Evolutionary conservation across 306 rosid species (phyloP).

Genomic region (Citrullus amarus): DNA sequence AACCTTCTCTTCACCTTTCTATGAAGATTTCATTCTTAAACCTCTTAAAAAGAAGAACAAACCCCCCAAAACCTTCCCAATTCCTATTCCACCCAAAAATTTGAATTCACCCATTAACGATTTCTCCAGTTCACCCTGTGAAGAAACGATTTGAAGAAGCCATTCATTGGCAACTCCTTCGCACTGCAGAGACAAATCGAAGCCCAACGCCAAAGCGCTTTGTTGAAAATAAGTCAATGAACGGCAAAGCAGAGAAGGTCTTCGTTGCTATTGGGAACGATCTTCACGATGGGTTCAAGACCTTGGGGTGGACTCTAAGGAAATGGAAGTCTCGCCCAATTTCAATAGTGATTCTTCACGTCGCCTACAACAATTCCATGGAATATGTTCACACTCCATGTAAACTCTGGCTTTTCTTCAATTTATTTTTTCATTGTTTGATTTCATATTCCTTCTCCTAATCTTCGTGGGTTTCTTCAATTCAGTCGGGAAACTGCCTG

Average conservation of each 20-base stretch:
- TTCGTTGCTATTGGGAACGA: constrained; percentile 72
- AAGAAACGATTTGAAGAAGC: not conserved
- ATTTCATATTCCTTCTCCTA: constrained; percentile 10
- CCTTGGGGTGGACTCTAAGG: constrained; percentile 57
- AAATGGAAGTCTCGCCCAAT: constrained; percentile 64
- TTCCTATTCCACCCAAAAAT: not conserved
- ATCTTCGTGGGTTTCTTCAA: not conserved
- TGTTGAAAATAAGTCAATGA: constrained; percentile 16
- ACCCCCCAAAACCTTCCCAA: not conserved
- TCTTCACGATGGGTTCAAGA: constrained; percentile 48
- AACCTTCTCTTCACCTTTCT: not conserved
- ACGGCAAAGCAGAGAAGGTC: constrained; percentile 31
- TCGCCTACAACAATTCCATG: constrained; percentile 19
- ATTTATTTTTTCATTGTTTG: not conserved
- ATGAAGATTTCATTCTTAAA: not conserved
- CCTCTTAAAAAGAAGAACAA: not conserved
- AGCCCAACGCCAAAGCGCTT: not conserved
- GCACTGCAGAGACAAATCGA: not conserved
- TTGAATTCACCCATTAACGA: not conserved
- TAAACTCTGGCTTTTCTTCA: constrained; percentile 15
- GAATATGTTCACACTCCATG: constrained; percentile 70
- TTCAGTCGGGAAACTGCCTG: constrained; percentile 75
- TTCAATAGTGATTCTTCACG: constrained; percentile 59
- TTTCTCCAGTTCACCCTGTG: too few relatives aligned
- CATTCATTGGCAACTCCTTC: not conserved